phyloP scores from a whole-genome alignment of 345 rosid species.

The Sonneratia caseolaris region DNA sequence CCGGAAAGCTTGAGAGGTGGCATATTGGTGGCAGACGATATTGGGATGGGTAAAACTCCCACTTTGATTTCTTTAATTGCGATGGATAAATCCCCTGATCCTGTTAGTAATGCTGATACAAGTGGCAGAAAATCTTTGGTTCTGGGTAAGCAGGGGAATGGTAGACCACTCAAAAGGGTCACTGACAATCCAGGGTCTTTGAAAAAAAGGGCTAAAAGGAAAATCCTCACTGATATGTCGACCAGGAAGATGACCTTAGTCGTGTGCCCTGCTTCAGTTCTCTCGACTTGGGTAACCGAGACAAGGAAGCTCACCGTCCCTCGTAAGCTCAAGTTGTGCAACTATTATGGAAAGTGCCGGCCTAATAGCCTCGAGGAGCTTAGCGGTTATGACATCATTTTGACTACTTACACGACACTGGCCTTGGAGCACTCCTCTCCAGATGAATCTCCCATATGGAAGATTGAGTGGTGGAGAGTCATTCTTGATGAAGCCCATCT shows the following conservation, averaged over 20 bases:
- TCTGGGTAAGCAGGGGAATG: conserved; percentile 13
- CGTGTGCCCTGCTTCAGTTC: conserved; percentile 77
- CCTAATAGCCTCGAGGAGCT: conserved; percentile 50
- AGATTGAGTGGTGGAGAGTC: conserved; percentile 78
- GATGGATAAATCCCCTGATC: conserved; percentile 53
- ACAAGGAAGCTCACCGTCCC: conserved; percentile 56
- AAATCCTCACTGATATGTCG: not conserved
- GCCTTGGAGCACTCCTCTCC: conserved; percentile 44
- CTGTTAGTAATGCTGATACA: conserved; percentile 10
- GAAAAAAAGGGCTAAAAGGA: conserved; percentile 6
- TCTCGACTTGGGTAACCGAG: conserved; percentile 75
- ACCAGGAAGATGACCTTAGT: conserved; percentile 39
- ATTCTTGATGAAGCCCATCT: conserved; percentile 89
- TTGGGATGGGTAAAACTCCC: conserved; percentile 88
- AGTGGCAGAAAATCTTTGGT: conserved; percentile 1
- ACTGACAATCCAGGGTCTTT: not conserved
- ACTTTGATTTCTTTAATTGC: conserved; percentile 78
- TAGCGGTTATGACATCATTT: conserved; percentile 53
- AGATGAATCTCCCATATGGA: conserved; percentile 47
- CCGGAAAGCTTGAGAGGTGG: conserved; percentile 79
- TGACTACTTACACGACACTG: conserved; percentile 67
- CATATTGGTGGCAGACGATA: conserved; percentile 82
- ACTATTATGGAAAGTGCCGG: conserved; percentile 57
- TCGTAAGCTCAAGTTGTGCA: conserved; percentile 56
- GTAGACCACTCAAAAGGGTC: too few species aligned